These are phyloP conservation scores for Neonectria ditissima DNA, from an alignment of 2,329 filamentous ascomycete genomes.

Conservation along the genomic window DNA sequence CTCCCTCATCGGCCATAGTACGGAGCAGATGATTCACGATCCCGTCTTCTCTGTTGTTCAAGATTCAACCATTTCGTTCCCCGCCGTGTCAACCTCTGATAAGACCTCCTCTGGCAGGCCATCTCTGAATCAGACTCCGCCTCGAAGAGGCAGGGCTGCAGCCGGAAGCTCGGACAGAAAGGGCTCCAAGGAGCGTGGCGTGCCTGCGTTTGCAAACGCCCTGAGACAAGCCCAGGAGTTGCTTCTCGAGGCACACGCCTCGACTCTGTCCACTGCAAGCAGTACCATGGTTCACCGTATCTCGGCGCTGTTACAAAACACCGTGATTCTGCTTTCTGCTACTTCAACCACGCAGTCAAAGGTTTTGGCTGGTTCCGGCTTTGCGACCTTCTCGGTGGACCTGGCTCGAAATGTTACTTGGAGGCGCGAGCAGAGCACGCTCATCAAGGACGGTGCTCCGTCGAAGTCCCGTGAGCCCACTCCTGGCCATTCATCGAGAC, in stretches of 20 bases:
- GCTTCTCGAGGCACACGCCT: slow-evolving; percentile 72
- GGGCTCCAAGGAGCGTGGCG: slow-evolving; percentile 45
- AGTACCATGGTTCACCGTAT: slow-evolving; percentile 72
- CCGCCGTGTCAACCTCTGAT: slow-evolving; percentile 69
- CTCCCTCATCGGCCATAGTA: slow-evolving; percentile 74
- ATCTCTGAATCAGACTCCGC: slow-evolving; percentile 53
- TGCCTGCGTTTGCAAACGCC: slow-evolving; percentile 65
- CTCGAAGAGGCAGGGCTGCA: slow-evolving; percentile 45
- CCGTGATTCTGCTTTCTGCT: slow-evolving; percentile 74
- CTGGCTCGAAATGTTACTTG: slow-evolving; percentile 77
- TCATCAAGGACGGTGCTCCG: slow-evolving; percentile 50
- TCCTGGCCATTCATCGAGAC: slow-evolving; percentile 44
- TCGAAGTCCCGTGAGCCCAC: slow-evolving; percentile 12
- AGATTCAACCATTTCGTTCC: slow-evolving; percentile 91
- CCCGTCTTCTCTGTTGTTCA: slow-evolving; percentile 90
- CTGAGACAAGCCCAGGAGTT: slow-evolving; percentile 75
- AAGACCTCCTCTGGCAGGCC: slow-evolving; percentile 52
- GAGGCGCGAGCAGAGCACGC: slow-evolving; percentile 71
- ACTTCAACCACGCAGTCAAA: slow-evolving; percentile 62
- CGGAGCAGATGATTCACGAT: slow-evolving; percentile 80
- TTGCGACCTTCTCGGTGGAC: slow-evolving; percentile 75
- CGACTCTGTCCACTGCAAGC: slow-evolving; percentile 65
- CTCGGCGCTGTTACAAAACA: slow-evolving; percentile 72
- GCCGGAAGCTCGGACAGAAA: slow-evolving; percentile 40
- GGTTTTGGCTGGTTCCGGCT: slow-evolving; percentile 62